Conservation (phyloP, 805 yeast species). For the Kodamaea kaohsiungensis region DNA sequence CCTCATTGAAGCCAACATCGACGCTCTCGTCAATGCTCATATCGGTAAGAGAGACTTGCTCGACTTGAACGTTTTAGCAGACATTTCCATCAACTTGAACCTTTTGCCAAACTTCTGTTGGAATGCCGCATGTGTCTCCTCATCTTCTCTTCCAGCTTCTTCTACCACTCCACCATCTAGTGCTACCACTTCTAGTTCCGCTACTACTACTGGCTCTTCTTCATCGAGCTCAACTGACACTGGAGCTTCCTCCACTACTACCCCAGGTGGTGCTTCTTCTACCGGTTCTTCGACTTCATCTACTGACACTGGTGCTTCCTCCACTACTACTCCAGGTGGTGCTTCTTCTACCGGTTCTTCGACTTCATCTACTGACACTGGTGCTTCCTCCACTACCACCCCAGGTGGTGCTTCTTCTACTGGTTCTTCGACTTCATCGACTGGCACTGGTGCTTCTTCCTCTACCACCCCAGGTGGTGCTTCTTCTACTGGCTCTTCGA, state of each 20-base stretch:
- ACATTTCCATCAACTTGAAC: constrained; percentile 11
- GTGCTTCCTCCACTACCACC: constrained; percentile 4
- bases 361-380: constrained; percentile 1
- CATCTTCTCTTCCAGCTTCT: not conserved
- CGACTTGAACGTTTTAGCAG: constrained; percentile 9
- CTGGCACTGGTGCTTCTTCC: constrained; percentile 2
- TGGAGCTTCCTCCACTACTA: constrained; percentile 3
- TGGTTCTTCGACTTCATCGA: not conserved
- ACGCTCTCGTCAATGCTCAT: constrained; percentile 1
- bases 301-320: constrained; percentile 1
- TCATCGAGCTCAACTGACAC: not conserved
- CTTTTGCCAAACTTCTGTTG: constrained; percentile 21
- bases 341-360: no score
- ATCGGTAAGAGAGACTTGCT: constrained; percentile 8
- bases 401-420: constrained; percentile 9
- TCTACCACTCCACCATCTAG: constrained; percentile 1
- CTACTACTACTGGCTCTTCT: constrained; percentile 6
- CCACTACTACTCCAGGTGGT: not conserved
- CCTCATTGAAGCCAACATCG: constrained; percentile 2
- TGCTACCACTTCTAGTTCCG: constrained; percentile 1
- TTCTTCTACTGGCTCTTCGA: constrained; percentile 5
- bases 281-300: no score
- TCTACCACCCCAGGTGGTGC: constrained; percentile 7
- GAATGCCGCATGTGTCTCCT: constrained; percentile 11
- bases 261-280: constrained; percentile 2